Base-by-base conservation (phyloP, 257 asterid genomes). In the Primulina huaijiensis region DNA sequence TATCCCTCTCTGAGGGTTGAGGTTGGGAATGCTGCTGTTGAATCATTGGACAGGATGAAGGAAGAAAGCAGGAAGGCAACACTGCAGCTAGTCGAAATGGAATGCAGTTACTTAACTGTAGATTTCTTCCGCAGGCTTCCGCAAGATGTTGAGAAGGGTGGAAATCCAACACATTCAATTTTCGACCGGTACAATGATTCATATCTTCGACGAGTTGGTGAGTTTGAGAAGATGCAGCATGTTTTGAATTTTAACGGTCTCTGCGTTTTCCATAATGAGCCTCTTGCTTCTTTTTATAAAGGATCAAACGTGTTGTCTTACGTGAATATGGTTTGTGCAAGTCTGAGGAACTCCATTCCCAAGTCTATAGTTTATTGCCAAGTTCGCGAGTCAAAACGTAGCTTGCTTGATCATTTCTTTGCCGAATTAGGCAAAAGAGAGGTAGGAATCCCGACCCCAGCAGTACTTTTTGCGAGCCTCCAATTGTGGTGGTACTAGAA, bases 61-160 rank as follows among this genome's bases (percentile, higher is more conserved):
- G 95, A 85, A 29, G 96, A 89, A 73, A 87, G 96, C 89, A 87
- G 72, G 79, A 83, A 67, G 75, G 87, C 95, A 61, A 86, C 90
- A 65, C 58, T 87, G 25, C 94, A 87, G 82, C 89, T 89, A 43
- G 95, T 89, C 17, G 96, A 89, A 77, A 89, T 89, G 96, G 96
- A 89, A 77, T 81, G 81, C 59, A 78, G 90, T 68, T 89, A 89
- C 84, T 72, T 89, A 57, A 89, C 95, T 1, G 90, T 89, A 57
- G 96, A 89, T 76, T 89, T 89, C 88, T 89, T 89, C 84, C 81
- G 96, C 69, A 89, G 80, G 81, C 94, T 89, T 81, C 96, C 96
- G 40, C 96, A 87, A 78, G 96, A 89, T 74, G 78, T 81, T 1
- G 95, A 89, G 85, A 89, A 87, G 83, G 95, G 92, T 65, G 96